phyloP scores from a whole-genome alignment of 2,329 filamentous ascomycete species.

The Diplodia mutila region DNA sequence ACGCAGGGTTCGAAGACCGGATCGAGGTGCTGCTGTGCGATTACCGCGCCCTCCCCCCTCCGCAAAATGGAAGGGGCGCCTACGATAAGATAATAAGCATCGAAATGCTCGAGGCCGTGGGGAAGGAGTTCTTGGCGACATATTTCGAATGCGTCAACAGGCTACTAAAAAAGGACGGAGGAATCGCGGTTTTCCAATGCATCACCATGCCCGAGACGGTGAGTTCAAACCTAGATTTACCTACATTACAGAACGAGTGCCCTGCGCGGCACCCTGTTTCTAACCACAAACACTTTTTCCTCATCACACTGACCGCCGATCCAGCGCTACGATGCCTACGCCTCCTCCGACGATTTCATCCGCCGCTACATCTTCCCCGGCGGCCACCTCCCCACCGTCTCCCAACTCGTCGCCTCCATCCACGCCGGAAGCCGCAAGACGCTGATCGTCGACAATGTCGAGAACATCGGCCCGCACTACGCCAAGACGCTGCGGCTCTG shows the following conservation, averaged over 20 bases:
- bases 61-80: conserved; percentile 45
- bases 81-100: conserved; percentile 77
- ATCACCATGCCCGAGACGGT: conserved; percentile 73
- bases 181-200: conserved; percentile 73
- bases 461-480: conserved; percentile 77
- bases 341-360: conserved; percentile 72
- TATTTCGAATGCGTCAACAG: conserved; percentile 69
- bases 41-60: conserved; percentile 64
- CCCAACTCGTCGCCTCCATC: conserved; percentile 68
- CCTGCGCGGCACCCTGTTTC: neutral
- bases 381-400: conserved; percentile 70
- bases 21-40: conserved; percentile 71
- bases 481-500: conserved; percentile 70
- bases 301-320: neutral
- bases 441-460: conserved; percentile 67
- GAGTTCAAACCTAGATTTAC: conserved; percentile 18
- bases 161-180: conserved; percentile 67
- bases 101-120: conserved; percentile 78
- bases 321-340: conserved; percentile 65
- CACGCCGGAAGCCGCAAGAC: conserved; percentile 62
- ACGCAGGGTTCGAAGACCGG: conserved; percentile 61
- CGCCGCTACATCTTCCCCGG: conserved; percentile 78
- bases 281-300: neutral
- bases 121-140: conserved; percentile 66
- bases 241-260: neutral